These are phyloP conservation scores for Erythrobasidium yunnanense DNA, from an alignment of 768 basidiomycete species.

Conservation along the genomic window DNA sequence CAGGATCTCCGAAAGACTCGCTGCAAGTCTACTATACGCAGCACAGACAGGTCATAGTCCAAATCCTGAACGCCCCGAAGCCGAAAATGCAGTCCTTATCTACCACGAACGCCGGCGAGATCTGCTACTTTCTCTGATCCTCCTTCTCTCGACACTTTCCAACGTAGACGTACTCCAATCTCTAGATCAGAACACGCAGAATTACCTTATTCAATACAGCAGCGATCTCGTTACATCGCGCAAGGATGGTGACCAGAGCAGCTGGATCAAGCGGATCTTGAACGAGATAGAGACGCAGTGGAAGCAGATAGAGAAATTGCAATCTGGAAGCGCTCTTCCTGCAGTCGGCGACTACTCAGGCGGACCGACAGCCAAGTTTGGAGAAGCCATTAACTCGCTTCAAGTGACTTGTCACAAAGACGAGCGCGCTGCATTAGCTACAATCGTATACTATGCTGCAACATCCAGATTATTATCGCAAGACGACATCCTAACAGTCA, in stretches of 20 bases:
- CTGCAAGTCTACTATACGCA: constrained; percentile 47
- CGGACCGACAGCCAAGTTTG: constrained; percentile 30
- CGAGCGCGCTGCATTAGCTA: constrained; percentile 32
- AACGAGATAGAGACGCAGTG: constrained; percentile 30
- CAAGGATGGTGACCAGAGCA: constrained; percentile 26
- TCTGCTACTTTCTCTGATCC: constrained; percentile 59
- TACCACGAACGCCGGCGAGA: constrained; percentile 61
- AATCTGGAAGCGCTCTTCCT: constrained; percentile 18
- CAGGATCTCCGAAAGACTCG: constrained; percentile 67
- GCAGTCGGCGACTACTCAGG: background rate
- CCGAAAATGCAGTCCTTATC: constrained; percentile 58
- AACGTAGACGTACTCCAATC: constrained; percentile 52
- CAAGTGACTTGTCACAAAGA: constrained; percentile 25
- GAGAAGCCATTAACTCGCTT: constrained; percentile 30
- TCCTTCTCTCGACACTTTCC: constrained; percentile 55
- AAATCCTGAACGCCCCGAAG: constrained; percentile 51
- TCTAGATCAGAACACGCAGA: constrained; percentile 45
- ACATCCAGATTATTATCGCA: constrained; percentile 22
- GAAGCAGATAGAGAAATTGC: constrained; percentile 29
- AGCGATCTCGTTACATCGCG: constrained; percentile 30
- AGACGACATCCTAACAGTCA: constrained; percentile 31
- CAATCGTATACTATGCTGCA: constrained; percentile 34
- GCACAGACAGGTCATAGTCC: constrained; percentile 58
- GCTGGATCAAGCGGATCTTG: constrained; percentile 35
- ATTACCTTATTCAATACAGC: constrained; percentile 27